Evolutionary conservation across 495 filamentous ascomycete genomes (phyloP).

Genomic region (Tetracladium marchalianum): DNA sequence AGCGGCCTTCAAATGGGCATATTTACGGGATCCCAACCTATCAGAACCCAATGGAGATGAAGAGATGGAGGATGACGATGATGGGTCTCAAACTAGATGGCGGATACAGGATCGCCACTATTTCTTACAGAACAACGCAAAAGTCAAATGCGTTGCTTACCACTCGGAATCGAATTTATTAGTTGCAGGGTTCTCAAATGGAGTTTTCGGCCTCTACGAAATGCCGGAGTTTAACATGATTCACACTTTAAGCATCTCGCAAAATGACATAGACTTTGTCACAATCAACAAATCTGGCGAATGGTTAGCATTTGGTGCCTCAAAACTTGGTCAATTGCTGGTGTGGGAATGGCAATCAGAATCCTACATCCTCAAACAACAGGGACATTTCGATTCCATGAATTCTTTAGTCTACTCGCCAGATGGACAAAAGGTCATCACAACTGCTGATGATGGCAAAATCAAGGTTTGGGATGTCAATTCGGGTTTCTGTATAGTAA

Average conservation of each 20-base stretch:
- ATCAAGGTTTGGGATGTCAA: constrained; percentile 97
- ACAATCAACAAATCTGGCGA: constrained; percentile 88
- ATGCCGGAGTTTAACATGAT: constrained; percentile 96
- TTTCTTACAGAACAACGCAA: constrained; percentile 84
- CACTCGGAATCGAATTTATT: constrained; percentile 79
- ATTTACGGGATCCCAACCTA: constrained; percentile 41
- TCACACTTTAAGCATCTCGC: constrained; percentile 83
- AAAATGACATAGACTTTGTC: constrained; percentile 89
- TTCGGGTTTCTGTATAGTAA: constrained; percentile 95
- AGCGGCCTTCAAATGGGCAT: constrained; percentile 56
- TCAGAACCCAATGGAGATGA: constrained; percentile 44
- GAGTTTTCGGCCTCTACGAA: constrained; percentile 87
- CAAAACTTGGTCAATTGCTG: constrained; percentile 83
- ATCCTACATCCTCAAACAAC: constrained; percentile 97
- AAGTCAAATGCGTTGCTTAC: constrained; percentile 79
- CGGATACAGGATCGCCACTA: constrained; percentile 79
- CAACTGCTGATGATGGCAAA: constrained; percentile 90
- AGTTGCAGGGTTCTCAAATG: constrained; percentile 89
- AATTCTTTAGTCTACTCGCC: constrained; percentile 89
- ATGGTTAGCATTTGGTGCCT: constrained; percentile 97
- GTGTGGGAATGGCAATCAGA: constrained; percentile 99
- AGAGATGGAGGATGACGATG: constrained; percentile 42
- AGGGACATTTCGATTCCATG: constrained; percentile 95
- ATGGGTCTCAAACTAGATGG: constrained; percentile 59
- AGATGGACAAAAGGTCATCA: constrained; percentile 86